Conservation (phyloP, 1,284 basidiomycete genomes). For the Pseudomicrostroma phylloplanum region DNA sequence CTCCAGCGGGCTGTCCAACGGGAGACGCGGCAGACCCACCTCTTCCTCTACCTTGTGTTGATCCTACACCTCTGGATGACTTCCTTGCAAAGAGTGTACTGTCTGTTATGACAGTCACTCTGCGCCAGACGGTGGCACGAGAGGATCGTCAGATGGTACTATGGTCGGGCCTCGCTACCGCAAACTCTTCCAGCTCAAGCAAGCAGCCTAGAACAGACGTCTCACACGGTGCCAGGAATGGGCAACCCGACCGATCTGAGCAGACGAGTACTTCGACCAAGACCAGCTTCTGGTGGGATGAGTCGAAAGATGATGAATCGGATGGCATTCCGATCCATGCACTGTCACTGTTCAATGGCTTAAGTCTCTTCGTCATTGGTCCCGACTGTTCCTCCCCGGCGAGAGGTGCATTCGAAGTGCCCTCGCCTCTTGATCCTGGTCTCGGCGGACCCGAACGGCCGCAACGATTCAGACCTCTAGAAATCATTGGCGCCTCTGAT, state of each 20-base stretch:
- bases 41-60: constrained; percentile 55
- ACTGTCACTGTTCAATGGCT: constrained; percentile 29
- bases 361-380: constrained; percentile 33
- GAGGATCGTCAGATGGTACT: constrained; percentile 26
- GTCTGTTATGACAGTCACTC: constrained; percentile 63
- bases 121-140: constrained; percentile 58
- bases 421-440: background rate
- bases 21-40: constrained; percentile 12
- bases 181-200: constrained; percentile 10
- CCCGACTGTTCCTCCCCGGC: constrained; percentile 33
- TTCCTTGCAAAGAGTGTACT: constrained; percentile 77
- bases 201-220: background rate
- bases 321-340: constrained; percentile 11
- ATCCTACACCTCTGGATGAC: constrained; percentile 74
- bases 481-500: constrained; percentile 13
- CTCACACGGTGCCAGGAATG: too few relatives aligned
- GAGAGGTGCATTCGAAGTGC: constrained; percentile 26
- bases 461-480: constrained; percentile 29
- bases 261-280: background rate
- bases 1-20: background rate
- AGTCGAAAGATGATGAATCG: constrained; percentile 19
- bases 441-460: background rate
- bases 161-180: background rate
- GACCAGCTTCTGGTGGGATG: background rate
- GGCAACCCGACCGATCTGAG: background rate